Evolutionary conservation across 345 rosid genomes (phyloP).

Genomic region (Citrus medica): DNA sequence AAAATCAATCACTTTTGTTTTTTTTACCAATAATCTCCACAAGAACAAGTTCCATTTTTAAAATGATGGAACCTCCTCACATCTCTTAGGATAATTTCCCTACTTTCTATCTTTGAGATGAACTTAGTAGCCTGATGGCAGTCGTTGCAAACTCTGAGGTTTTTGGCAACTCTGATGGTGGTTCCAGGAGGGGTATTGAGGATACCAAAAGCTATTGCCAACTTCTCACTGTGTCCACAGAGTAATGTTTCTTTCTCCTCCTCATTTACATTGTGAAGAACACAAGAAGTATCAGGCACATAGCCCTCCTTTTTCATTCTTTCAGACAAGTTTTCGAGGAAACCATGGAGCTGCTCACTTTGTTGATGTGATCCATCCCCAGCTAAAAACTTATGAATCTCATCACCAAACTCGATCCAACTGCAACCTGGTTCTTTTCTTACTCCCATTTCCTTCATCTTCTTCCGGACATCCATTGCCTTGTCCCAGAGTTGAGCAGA

Average conservation of each 20-base stretch:
- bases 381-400: slow-evolving; percentile 81
- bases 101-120: slow-evolving; percentile 60
- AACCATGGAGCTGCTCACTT: slow-evolving; percentile 54
- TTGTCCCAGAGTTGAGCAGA: slow-evolving; percentile 78
- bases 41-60: slow-evolving; percentile 73
- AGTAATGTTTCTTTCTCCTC: slow-evolving; percentile 75
- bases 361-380: slow-evolving; percentile 79
- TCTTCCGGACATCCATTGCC: slow-evolving; percentile 64
- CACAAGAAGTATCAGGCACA: slow-evolving; percentile 81
- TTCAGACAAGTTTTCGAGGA: slow-evolving; percentile 53
- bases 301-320: slow-evolving; percentile 80
- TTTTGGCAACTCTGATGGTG: slow-evolving; percentile 77
- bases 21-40: slow-evolving; percentile 75
- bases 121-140: slow-evolving; percentile 71
- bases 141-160: slow-evolving; percentile 87
- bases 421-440: slow-evolving; percentile 94
- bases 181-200: slow-evolving; percentile 69
- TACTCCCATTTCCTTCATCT: slow-evolving; percentile 77
- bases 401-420: slow-evolving; percentile 73
- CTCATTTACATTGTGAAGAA: slow-evolving; percentile 73
- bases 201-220: slow-evolving; percentile 81
- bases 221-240: slow-evolving; percentile 90
- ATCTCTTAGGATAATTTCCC: slow-evolving; percentile 82
- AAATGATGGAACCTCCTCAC: slow-evolving; percentile 88
- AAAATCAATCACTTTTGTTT: background rate